Evolutionary conservation across 2,329 filamentous ascomycete species (phyloP), one percentile per base, ranked within the genome.

Genomic region (Fonsecaea monophora): DNA sequence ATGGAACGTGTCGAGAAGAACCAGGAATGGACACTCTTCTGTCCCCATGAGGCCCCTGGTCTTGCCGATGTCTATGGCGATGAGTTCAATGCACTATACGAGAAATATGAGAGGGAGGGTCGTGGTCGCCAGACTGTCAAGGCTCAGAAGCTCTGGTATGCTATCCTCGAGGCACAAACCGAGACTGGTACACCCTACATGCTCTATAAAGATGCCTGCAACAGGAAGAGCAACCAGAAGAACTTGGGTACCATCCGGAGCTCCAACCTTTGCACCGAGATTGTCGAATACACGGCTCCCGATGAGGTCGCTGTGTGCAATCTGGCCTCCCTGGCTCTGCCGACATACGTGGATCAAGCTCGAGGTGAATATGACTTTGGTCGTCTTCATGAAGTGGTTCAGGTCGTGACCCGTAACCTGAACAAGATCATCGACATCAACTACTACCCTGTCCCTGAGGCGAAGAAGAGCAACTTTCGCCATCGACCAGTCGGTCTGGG

Each of bases 211-310:
- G 95, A 99, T 82, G 87, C 90, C 76, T 94, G 91, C 88, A 99
- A 99, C 88, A 89, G 89, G 80, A 99, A 99, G 90, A 97, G 94
- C 86, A 99, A 99, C 87, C 95, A 99, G 85, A 98, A 99, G 90
- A 99, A 99, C 82, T 86, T 99, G 37, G 95, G 95, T 72, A 97
- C 94, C 70, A 99, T 99, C 75, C 93, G 93, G 81, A 97, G 92
- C 86, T 99, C 95, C 77, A 99, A 99, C 81, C 86, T 99, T 57
- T 99, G 95, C 89, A 98, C 94, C 59, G 95, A 99, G 82, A 99
- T 99, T 75, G 87, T 99, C 72, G 95, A 99, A 84, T 99, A 97
- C 85, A 96, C 86, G 72, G 92, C 95, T 40, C 94, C 95, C 40
- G 95, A 99, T 80, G 95, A 99, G 86, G 95, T 99, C 59, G 95